Conservation (phyloP, 768 basidiomycete species). For the Podaxis sp. region DNA sequence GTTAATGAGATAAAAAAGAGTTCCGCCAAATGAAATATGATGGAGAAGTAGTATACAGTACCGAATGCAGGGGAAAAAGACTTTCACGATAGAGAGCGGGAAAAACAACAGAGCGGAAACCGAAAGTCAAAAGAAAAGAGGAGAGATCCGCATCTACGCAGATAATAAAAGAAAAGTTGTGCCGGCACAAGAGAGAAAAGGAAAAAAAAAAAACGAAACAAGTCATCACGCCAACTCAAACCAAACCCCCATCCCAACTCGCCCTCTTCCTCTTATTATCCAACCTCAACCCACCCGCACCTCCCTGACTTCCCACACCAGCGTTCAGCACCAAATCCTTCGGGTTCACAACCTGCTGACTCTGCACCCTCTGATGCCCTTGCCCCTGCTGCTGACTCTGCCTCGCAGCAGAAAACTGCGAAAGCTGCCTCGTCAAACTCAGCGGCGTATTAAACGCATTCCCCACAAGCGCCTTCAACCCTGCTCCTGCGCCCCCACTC, state of each 20-base stretch:
- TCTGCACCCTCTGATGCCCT: conserved; percentile 39
- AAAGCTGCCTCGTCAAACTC: conserved; percentile 11
- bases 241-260: conserved; percentile 39
- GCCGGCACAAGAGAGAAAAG: neutral
- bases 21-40: neutral
- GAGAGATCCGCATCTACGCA: too few species aligned
- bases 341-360: conserved; percentile 34
- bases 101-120: neutral
- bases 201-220: neutral
- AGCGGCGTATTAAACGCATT: conserved; percentile 5
- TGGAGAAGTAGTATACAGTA: neutral
- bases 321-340: conserved; percentile 32
- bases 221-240: neutral
- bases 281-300: conserved; percentile 15
- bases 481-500: neutral
- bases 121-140: neutral
- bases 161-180: neutral
- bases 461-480: conserved; percentile 4
- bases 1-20: neutral
- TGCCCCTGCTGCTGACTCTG: conserved; percentile 9
- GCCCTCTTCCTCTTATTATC: conserved; percentile 40
- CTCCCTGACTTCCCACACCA: neutral
- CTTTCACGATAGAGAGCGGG: neutral
- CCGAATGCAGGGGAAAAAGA: too few species aligned
- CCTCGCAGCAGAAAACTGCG: conserved; percentile 10